Base-by-base conservation (phyloP, 1,284 basidiomycete genomes). In the Pterula multifida region DNA sequence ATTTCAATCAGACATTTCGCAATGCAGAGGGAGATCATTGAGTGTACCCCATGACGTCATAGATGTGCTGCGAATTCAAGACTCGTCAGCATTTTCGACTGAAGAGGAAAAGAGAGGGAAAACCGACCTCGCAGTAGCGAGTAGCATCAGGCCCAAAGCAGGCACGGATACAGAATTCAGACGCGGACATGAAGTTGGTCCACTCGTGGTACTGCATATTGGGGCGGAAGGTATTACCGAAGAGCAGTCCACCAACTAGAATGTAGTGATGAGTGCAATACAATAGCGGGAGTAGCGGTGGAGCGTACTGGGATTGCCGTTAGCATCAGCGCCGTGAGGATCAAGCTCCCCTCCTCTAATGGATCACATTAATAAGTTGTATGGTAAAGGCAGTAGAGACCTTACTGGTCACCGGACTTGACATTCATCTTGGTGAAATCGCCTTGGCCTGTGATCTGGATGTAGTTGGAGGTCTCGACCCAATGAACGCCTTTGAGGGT, bases 361-460 rank as follows among this genome's bases (percentile, higher is more conserved):
- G 11, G 32, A 9, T 17, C 39, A 42, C 39, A n/a, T 17, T 9
- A 9, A 35, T 35, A 9, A 35, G 32, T n/a, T n/a, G 32, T 21
- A 12, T 25, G 3, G 35, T 45, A 36, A n/a, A 17, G 22, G 15
- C 25, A 47, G 13, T 35, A 48, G 44, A 26, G 66, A 63, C 11
- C 61, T 24, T 54, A 63, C 47, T 47, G 54, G 56, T 78, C 76
- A 21, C 70, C 69, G 1, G 51, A 53, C 9, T 58, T 62, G 55
- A 88, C 68, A 59, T 75, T 70, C 51, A 76, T 69, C 64, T 82
- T 82, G 53, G 85, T 77, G 55, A 86, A 74, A 62, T 76, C 73
- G 23, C 80, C 83, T 25, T 76, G 70, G 26, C 72, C 73, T 22
- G 72, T 74, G 51, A 85, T 68, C 61, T 84, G 78, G 35, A 85